Conservation (phyloP, 306 rosid species). For the Pterocarpus macrocarpus region DNA sequence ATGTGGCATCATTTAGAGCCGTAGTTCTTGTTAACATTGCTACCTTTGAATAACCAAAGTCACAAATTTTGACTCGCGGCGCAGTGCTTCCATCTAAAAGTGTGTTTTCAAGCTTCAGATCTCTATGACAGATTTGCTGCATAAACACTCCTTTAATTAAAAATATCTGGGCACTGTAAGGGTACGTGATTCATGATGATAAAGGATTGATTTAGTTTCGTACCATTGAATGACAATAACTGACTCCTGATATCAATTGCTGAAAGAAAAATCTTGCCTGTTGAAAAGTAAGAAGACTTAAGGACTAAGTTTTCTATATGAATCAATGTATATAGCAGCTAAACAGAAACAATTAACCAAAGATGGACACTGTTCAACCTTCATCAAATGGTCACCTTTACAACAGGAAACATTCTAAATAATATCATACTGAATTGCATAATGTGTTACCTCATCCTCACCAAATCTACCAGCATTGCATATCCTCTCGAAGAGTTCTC, state of each 20-base stretch:
- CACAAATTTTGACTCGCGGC: conserved; percentile 82
- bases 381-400: too few species aligned
- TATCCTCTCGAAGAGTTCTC: conserved; percentile 84
- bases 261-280: conserved; percentile 97
- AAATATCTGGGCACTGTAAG: conserved; percentile 18
- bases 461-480: conserved; percentile 79
- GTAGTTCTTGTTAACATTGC: conserved; percentile 10
- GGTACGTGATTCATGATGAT: neutral
- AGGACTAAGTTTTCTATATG: neutral
- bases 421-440: conserved; percentile 3
- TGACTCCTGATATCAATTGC: conserved; percentile 90
- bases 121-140: conserved; percentile 93
- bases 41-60: conserved; percentile 95
- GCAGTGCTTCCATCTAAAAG: conserved; percentile 84
- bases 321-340: neutral
- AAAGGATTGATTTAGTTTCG: conserved; percentile 15
- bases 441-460: conserved; percentile 81
- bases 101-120: conserved; percentile 90
- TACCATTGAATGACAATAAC: conserved; percentile 95
- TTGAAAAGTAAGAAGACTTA: conserved; percentile 38
- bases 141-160: conserved; percentile 35
- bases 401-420: conserved; percentile 2
- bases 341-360: neutral
- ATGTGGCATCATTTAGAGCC: neutral
- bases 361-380: too few species aligned